Evolutionary conservation across 2,329 filamentous ascomycete species (phyloP).

Genomic region (Xylaria sp.): DNA sequence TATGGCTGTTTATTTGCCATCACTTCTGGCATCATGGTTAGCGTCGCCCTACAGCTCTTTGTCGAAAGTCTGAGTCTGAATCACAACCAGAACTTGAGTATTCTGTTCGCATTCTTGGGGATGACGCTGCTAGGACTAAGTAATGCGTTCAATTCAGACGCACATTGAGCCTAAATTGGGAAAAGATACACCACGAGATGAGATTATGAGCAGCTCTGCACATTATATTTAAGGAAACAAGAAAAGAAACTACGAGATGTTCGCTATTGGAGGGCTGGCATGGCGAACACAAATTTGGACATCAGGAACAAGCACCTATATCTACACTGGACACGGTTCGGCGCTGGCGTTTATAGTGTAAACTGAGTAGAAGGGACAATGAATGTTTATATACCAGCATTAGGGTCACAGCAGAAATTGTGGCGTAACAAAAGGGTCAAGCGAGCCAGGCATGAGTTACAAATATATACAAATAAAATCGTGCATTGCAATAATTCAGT

Average conservation of each 20-base stretch:
- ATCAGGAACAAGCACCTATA: not conserved
- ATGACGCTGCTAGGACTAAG: constrained; percentile 89
- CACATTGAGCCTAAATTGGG: constrained; percentile 41
- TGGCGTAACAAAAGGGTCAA: not conserved
- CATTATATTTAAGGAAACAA: not conserved
- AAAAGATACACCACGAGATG: not conserved
- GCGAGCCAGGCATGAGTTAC: not conserved
- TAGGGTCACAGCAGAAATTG: not conserved
- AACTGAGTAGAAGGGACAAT: not conserved
- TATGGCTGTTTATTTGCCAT: constrained; percentile 86
- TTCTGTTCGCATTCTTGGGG: constrained; percentile 79
- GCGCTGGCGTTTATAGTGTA: constrained; percentile 7
- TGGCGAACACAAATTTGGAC: not conserved
- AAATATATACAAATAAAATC: not conserved
- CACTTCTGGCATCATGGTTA: constrained; percentile 94
- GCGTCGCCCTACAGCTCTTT: constrained; percentile 87
- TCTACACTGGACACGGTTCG: not conserved
- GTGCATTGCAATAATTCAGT: not conserved
- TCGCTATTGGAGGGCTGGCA: not conserved
- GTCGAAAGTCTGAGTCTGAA: constrained; percentile 84
- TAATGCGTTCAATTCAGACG: constrained; percentile 75
- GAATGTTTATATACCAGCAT: constrained; percentile 8
- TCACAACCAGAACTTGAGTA: constrained; percentile 77
- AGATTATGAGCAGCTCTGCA: not conserved
- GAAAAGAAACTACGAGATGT: not conserved